Base-by-base conservation (phyloP, 78 protist species). In the Bodo saltans region DNA sequence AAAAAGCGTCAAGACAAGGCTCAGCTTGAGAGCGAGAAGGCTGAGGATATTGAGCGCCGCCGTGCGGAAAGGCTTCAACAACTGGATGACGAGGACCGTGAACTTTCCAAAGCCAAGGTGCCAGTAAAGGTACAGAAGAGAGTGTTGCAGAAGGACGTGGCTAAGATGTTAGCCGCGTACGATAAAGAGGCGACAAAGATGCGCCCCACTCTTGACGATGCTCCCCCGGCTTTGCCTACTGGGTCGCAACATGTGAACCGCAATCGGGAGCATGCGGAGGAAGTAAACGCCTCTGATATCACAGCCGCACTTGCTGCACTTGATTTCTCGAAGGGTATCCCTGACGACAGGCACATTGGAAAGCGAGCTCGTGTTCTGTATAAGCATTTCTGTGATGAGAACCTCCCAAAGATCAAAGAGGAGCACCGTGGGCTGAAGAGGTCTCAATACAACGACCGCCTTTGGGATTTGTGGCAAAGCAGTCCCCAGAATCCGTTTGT, bases 401-500 rank as follows among this genome's bases (percentile, higher is more conserved):
- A 42, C 38, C 29, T 81, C n/a, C 81, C 75, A 4, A 32, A 21
- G 34, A 28, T 81, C 38, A 81, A 81, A 37, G 75, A 21, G 79
- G 76, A 81, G 38, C 17, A 81, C 23, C 74, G 60, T 0, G 84
- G 84, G 28, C 85, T 81, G 68, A 68, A 68, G 41, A 74, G 42
- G 39, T 26, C 52, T 0, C 85, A 81, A 69, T 38, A 35, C 47
- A 81, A 81, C 60, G 85, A 81, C 38, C 33, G 33, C 39, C 29
- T 21, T 26, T 81, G 4, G 27, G 12, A 30, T 3, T 27, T 40
- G 17, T 81, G 85, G 85, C 67, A 81, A 60, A 81, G 71, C 42
- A 4, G n/a, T 11, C 85, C 85, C 12, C 68, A 81, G 25, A 81
- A 81, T 34, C 85, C 85, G 32, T 29, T 73, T 21, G 78, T 73